A percentile compares a stretch with the other conserved stretches of the same genome.
phyloP scores from a whole-genome alignment of 495 filamentous ascomycete species.

The Glonium stellatum region DNA sequence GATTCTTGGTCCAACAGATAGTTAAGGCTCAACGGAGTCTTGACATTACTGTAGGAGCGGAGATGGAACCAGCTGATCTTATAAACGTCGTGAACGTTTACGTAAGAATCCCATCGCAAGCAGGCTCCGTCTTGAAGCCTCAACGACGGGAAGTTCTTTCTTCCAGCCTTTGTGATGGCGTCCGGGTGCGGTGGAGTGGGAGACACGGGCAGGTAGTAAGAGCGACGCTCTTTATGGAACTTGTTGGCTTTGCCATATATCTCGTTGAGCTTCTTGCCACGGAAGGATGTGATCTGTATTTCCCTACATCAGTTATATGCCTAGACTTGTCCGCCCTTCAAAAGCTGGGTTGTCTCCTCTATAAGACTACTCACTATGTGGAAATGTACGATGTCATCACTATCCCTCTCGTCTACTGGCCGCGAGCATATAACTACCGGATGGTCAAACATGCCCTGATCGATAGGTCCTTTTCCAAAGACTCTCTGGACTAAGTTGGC shows the following conservation, averaged over 20 bases:
- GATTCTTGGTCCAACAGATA: slow-evolving; percentile 22
- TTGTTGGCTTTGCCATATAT: slow-evolving; percentile 27
- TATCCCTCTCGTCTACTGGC: slow-evolving; percentile 8
- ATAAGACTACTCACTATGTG: slow-evolving; percentile 16
- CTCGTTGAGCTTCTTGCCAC: slow-evolving; percentile 24
- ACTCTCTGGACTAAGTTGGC: slow-evolving; percentile 15
- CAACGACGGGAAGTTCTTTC: slow-evolving; percentile 12
- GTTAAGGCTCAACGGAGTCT: background rate
- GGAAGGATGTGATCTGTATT: slow-evolving; percentile 24
- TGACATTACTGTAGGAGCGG: slow-evolving; percentile 16
- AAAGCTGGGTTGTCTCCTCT: background rate
- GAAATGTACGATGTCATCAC: slow-evolving; percentile 16
- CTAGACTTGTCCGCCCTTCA: background rate
- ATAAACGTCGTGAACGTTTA: slow-evolving; percentile 24
- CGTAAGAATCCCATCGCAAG: slow-evolving; percentile 25
- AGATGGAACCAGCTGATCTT: slow-evolving; percentile 14
- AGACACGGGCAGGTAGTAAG: slow-evolving; percentile 21
- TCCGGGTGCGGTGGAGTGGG: slow-evolving; percentile 24
- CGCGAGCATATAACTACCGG: slow-evolving; percentile 20
- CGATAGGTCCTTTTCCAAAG: slow-evolving; percentile 25
- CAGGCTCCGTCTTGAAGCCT: slow-evolving; percentile 5
- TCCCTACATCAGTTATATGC: background rate
- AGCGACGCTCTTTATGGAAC: slow-evolving; percentile 20
- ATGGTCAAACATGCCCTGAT: slow-evolving; percentile 27
- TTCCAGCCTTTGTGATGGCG: slow-evolving; percentile 18